A percentile compares a stretch with the other conserved stretches of the same genome.
phyloP scores from a whole-genome alignment of 495 filamentous ascomycete species.

The Penicillium cosmopolitanum region DNA sequence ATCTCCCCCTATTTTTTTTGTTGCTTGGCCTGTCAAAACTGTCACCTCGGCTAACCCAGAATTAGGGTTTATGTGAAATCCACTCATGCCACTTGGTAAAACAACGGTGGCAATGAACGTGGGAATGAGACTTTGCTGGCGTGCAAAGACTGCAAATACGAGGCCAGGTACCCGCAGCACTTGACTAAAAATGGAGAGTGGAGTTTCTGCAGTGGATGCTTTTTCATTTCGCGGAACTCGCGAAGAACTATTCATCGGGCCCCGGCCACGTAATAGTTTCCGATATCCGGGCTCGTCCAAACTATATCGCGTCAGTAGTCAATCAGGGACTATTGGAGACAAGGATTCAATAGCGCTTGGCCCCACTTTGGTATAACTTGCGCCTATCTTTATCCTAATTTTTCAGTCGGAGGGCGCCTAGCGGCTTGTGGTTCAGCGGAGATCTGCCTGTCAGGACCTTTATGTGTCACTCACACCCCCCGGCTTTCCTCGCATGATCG shows the following conservation, averaged over 20 bases:
- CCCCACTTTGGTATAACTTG: not conserved
- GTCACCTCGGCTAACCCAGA: slow-evolving; percentile 18
- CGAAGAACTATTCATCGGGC: slow-evolving; percentile 11
- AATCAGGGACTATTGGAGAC: slow-evolving; percentile 11
- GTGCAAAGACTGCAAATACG: slow-evolving; percentile 9
- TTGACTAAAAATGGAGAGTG: not conserved
- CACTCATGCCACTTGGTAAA: slow-evolving; percentile 14
- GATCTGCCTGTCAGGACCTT: slow-evolving; percentile 6
- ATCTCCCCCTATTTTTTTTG: not conserved
- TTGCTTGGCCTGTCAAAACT: slow-evolving; percentile 13
- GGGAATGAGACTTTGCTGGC: slow-evolving; percentile 10
- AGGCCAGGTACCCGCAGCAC: slow-evolving; percentile 6
- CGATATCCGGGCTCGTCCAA: slow-evolving; percentile 11
- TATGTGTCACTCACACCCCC: slow-evolving; percentile 4
- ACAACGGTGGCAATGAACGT: slow-evolving; percentile 18
- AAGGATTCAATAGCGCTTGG: slow-evolving; percentile 14
- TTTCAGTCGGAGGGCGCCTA: slow-evolving; percentile 2
- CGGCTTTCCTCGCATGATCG: not conserved
- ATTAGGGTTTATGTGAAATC: slow-evolving; percentile 20
- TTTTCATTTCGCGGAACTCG: not conserved
- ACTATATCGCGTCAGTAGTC: slow-evolving; percentile 7
- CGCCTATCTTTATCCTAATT: not conserved
- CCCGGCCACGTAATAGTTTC: slow-evolving; percentile 10
- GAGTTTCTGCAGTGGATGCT: slow-evolving; percentile 7
- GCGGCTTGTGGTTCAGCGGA: not conserved